Evolutionary conservation across 2,329 filamentous ascomycete species (phyloP), one percentile per base, ranked within the genome.

Genomic region (Corinectria fuckeliana): DNA sequence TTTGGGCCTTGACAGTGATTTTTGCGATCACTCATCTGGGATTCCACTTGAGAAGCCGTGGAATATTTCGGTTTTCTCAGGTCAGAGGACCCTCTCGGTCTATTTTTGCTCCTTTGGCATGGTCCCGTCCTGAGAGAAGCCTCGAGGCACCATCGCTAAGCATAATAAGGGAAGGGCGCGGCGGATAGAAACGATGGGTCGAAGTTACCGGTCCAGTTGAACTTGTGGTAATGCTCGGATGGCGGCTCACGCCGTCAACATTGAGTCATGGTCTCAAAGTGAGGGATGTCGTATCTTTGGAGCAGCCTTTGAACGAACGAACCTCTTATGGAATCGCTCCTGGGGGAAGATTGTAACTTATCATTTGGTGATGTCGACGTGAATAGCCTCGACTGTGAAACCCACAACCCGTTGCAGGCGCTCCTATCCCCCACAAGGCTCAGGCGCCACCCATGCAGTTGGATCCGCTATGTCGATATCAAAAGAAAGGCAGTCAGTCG

Each of bases 341-440:
- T 20, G 18, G n/a, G n/a, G 32, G 25, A 30, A 51, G 32, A 23
- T n/a, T n/a, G n/a, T n/a, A n/a, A n/a, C n/a, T n/a, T n/a, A 30
- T 20, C 11, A 42, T 34, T 30, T 51, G 42, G 45, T 30, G 44
- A 58, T 54, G 21, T 58, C 25, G 55, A 54, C 36, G 50, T 39
- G 18, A 59, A 38, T 57, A 60, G 56, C 7, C 56, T 36, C 34
- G 26, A 34, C 25, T 39, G 34, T 23, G 41, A 42, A 62, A 41
- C 13, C 48, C 47, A 41, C 53, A 58, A 45, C 32, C 50, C 60
- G 49, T 49, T 55, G 45, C 34, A 65, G 54, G 54, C 53, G 39
- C 41, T 38, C 39, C 41, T 50, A 56, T 60, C 65, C 62, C 63
- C 65, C 60, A 59, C 53, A 44, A 38, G 57, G 59, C 61, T 32